These are phyloP conservation scores for Ophiostoma himal-ulmi DNA, from an alignment of 2,329 filamentous ascomycete genomes.

Conservation along the genomic window DNA sequence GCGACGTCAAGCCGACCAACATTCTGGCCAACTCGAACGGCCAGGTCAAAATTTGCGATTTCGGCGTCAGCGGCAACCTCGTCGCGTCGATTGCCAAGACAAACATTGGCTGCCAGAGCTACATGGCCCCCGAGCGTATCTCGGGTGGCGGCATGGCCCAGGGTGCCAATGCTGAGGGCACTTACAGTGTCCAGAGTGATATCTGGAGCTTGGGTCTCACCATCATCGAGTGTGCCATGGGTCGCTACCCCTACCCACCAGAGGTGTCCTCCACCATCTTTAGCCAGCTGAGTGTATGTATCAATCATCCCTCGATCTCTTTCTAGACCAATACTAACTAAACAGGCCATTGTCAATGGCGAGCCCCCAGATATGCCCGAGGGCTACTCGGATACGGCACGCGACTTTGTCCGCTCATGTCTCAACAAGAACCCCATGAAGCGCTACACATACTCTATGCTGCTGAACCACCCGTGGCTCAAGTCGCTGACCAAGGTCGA, in stretches of 20 bases:
- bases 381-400: conserved; percentile 71
- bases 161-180: conserved; percentile 65
- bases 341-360: conserved; percentile 91
- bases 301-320: background rate
- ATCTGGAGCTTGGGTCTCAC: conserved; percentile 95
- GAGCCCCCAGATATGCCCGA: conserved; percentile 87
- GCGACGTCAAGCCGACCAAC: conserved; percentile 98
- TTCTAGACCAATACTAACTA: background rate
- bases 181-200: conserved; percentile 95
- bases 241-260: conserved; percentile 90
- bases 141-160: conserved; percentile 75
- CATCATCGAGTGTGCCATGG: conserved; percentile 92
- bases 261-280: conserved; percentile 99
- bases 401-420: conserved; percentile 82
- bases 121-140: conserved; percentile 97
- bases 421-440: conserved; percentile 88
- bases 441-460: conserved; percentile 87
- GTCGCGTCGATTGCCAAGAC: conserved; percentile 97
- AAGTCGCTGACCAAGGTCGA: conserved; percentile 34
- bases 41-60: conserved; percentile 97
- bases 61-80: conserved; percentile 92
- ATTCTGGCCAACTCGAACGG: conserved; percentile 86
- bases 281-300: conserved; percentile 86
- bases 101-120: conserved; percentile 97
- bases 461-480: conserved; percentile 87